Evolutionary conservation across 805 yeast genomes (phyloP).

Genomic region (Zygoascus bituminiphila): DNA sequence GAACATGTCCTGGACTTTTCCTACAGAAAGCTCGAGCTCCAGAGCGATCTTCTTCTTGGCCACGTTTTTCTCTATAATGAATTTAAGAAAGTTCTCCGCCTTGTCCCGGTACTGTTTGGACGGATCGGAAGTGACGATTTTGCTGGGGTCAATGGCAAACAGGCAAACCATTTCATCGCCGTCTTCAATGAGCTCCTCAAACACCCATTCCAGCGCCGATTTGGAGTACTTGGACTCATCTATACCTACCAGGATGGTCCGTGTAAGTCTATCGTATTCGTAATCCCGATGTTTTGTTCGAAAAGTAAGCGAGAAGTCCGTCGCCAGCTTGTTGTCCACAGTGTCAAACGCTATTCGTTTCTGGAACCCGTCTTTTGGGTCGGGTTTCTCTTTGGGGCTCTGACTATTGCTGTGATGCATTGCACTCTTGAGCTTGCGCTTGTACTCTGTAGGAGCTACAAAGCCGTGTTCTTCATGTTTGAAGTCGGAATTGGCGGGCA

Average conservation of each 20-base stretch:
- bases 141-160: slow-evolving; percentile 34
- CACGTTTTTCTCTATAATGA: slow-evolving; percentile 29
- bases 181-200: slow-evolving; percentile 37
- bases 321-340: slow-evolving; percentile 29
- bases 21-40: slow-evolving; percentile 38
- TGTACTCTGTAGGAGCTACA: background rate
- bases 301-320: slow-evolving; percentile 33
- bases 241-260: slow-evolving; percentile 39
- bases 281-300: slow-evolving; percentile 33
- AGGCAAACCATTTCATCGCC: slow-evolving; percentile 41
- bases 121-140: slow-evolving; percentile 15
- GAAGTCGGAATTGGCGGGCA: background rate
- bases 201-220: slow-evolving; percentile 38
- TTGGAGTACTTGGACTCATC: slow-evolving; percentile 37
- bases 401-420: background rate
- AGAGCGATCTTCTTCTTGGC: slow-evolving; percentile 33
- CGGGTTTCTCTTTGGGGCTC: background rate
- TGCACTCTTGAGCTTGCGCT: background rate
- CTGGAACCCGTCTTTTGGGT: slow-evolving; percentile 14
- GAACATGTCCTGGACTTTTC: slow-evolving; percentile 36
- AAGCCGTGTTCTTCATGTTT: background rate
- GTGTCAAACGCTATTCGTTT: slow-evolving; percentile 38
- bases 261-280: slow-evolving; percentile 30
- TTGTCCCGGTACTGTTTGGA: slow-evolving; percentile 27
- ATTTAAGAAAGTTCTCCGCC: slow-evolving; percentile 29